Base-by-base conservation (phyloP, 257 asterid species). In the Coffea eugenioides region DNA sequence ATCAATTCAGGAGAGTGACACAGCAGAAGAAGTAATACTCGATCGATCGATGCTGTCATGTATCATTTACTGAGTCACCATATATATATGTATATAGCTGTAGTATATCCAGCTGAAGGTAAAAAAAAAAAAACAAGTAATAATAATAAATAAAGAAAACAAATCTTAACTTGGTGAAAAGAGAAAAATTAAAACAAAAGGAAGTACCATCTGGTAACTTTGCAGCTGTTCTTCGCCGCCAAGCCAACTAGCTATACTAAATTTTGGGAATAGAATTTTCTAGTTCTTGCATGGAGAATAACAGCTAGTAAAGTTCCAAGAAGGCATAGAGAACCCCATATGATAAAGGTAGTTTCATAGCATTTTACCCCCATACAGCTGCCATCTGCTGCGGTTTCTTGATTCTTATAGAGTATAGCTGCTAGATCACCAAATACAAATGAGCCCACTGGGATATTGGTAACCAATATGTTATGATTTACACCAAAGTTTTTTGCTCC, bases 391-490 rank as follows among this genome's bases (percentile, higher is more conserved):
- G 62, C 49, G 5, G 7, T 34, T 65, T 73, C 86, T 27, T 79
- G 84, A 52, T 43, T 70, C 14, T 79, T 88, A 84, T 93, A 93
- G 16, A 90, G 74, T 25, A 88, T 3, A 9, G 97, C 97, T 8
- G 97, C 97, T 0, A 89, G 65, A 59, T 86, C 90, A 16, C 95
- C 97, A 76, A 93, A 90, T 66, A 91, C 23, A 74, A 92, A 91
- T 0, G 97, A 90, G 0, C 98, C 98, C 2, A 91, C 78, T 0
- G 96, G 96, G 25, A 91, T 93, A 54, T 92, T 91, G 0, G 91
- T 84, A 23, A 93, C 94, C 77, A 91, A 66, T 36, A 93, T 82
- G 74, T 93, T 93, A 84, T 93, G 98, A 77, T 91, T 93, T 13
- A 93, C 73, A 0, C 94, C 97, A 34, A 93, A 91, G 76, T 88